Evolutionary conservation across 2,329 filamentous ascomycete genomes (phyloP).

Genomic region (Xylaria sp.): DNA sequence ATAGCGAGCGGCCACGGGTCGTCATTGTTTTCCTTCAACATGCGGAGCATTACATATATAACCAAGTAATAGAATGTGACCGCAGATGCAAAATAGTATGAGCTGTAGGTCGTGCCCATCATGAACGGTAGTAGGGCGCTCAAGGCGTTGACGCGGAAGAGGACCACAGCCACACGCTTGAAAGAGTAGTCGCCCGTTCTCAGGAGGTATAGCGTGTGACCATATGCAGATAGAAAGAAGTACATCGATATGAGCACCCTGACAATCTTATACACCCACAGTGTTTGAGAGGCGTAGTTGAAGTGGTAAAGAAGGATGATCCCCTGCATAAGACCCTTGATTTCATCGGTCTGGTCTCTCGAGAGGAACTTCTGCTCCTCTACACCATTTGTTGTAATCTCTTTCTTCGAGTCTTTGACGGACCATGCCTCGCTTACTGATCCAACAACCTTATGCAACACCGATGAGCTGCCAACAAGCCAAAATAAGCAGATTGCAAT

Average conservation of each 20-base stretch:
- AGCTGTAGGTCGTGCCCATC: conserved; percentile 65
- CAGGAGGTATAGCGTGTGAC: conserved; percentile 69
- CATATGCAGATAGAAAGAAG: conserved; percentile 71
- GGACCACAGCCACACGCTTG: conserved; percentile 60
- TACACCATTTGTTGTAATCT: conserved; percentile 21
- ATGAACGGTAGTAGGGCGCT: conserved; percentile 63
- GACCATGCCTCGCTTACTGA: conserved; percentile 28
- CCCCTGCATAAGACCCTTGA: conserved; percentile 73
- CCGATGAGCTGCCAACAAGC: conserved; percentile 42
- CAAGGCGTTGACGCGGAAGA: conserved; percentile 68
- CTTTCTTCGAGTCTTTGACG: conserved; percentile 33
- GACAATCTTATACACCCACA: conserved; percentile 65
- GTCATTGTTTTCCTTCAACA: conserved; percentile 55
- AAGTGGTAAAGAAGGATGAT: conserved; percentile 67
- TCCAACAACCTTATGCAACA: conserved; percentile 32
- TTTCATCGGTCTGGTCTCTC: conserved; percentile 69
- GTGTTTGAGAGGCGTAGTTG: conserved; percentile 60
- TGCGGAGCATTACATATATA: conserved; percentile 62
- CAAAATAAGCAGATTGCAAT: conserved; percentile 44
- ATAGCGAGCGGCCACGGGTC: conserved; percentile 54
- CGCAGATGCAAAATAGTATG: conserved; percentile 69
- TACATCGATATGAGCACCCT: conserved; percentile 66
- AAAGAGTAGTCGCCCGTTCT: conserved; percentile 66
- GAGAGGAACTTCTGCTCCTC: conserved; percentile 57
- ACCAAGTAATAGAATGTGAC: conserved; percentile 71